phyloP scores from a whole-genome alignment of 2,329 filamentous ascomycete genomes.

The Diplodia seriata region DNA sequence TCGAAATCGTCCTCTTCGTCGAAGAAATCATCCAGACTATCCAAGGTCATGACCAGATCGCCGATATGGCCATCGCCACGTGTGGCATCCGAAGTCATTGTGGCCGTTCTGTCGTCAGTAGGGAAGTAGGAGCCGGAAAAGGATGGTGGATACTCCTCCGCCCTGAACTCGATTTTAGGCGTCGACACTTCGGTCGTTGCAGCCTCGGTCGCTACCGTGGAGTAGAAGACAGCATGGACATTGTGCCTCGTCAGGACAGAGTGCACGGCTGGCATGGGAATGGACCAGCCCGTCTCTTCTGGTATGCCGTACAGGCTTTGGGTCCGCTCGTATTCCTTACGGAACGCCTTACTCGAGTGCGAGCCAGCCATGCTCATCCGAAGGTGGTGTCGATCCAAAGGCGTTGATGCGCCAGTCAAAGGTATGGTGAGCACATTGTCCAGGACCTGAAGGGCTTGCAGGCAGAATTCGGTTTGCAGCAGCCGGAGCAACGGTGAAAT shows the following conservation, averaged over 20 bases:
- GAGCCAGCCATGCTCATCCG: conserved; percentile 98
- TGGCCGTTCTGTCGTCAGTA: conserved; percentile 75
- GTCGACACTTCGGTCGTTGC: conserved; percentile 69
- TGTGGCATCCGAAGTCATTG: conserved; percentile 88
- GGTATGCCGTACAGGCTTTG: conserved; percentile 97
- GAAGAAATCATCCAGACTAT: conserved; percentile 64
- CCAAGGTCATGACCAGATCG: conserved; percentile 73
- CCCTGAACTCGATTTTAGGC: conserved; percentile 89
- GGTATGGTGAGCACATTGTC: conserved; percentile 97
- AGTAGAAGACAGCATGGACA: conserved; percentile 95
- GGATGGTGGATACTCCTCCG: conserved; percentile 74
- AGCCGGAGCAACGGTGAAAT: conserved; percentile 91
- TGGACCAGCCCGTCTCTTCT: conserved; percentile 93
- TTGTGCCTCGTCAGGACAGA: conserved; percentile 86
- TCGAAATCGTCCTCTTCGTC: conserved; percentile 53
- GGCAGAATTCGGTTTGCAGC: conserved; percentile 90
- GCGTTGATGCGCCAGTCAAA: conserved; percentile 64
- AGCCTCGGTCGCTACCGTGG: conserved; percentile 67
- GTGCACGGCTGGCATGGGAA: conserved; percentile 89
- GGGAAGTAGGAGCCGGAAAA: conserved; percentile 70
- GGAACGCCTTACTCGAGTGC: conserved; percentile 77
- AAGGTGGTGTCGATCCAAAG: conserved; percentile 92
- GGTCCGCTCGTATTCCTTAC: conserved; percentile 93
- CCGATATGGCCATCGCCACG: conserved; percentile 76
- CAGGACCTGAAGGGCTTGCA: conserved; percentile 87